phyloP scores from a whole-genome alignment of 2,329 filamentous ascomycete genomes.

The Aureobasidium sp. region DNA sequence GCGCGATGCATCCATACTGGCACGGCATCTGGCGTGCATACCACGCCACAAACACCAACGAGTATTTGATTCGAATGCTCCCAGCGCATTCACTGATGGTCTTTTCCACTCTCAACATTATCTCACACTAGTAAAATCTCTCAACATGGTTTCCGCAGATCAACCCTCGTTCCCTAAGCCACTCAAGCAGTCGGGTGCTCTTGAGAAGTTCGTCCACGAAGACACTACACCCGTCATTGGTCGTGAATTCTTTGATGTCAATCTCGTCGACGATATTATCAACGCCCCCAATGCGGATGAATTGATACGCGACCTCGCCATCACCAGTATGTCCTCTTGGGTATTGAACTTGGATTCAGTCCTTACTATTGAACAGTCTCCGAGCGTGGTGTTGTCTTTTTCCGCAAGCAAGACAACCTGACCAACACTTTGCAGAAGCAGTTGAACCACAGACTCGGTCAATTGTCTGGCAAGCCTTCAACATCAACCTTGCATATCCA shows the following conservation, averaged over 20 bases:
- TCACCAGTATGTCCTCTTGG: constrained; percentile 19
- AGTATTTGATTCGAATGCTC: not conserved
- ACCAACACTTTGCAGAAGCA: constrained; percentile 47
- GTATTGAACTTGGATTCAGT: too few species aligned
- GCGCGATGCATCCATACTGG: not conserved
- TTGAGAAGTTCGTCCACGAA: constrained; percentile 20
- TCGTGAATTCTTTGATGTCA: constrained; percentile 19
- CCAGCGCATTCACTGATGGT: not conserved
- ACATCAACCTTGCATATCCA: constrained; percentile 55
- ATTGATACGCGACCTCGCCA: constrained; percentile 22
- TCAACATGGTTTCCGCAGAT: not conserved
- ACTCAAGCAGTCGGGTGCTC: constrained; percentile 16
- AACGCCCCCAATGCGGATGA: constrained; percentile 20
- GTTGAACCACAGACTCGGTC: constrained; percentile 48
- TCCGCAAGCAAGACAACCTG: constrained; percentile 32
- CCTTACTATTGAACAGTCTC: constrained; percentile 21
- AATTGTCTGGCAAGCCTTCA: constrained; percentile 44
- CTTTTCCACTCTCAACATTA: not conserved
- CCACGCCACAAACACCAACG: not conserved
- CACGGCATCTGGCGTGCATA: not conserved
- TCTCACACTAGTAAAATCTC: not conserved
- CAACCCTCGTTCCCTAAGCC: not conserved
- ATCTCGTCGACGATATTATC: constrained; percentile 22
- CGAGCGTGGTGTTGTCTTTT: constrained; percentile 24
- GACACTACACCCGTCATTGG: constrained; percentile 24